A percentile compares a stretch with the other conserved stretches of the same genome.
These are phyloP conservation scores for Chlorella vulgaris DNA, from an alignment of 139 green algal species.

Conservation along the genomic window DNA sequence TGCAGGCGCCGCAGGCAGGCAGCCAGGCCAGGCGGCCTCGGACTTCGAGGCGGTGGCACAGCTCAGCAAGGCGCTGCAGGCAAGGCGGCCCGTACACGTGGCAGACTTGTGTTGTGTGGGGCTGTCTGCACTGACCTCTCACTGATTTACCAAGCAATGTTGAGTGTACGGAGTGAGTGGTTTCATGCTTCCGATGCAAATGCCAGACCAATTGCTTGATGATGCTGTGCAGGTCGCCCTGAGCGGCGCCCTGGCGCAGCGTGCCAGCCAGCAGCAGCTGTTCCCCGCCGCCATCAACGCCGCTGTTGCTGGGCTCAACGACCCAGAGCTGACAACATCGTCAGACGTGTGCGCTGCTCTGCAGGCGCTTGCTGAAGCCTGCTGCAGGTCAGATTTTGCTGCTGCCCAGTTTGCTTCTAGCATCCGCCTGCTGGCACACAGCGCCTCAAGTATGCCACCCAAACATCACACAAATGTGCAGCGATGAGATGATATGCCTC, in stretches of 20 bases:
- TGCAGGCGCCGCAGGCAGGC: background rate
- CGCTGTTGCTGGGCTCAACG: background rate
- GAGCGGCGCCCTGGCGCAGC: conserved; percentile 1
- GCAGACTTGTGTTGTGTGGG: background rate
- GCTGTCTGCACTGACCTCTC: background rate
- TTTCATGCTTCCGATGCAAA: background rate
- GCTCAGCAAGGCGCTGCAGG: conserved; percentile 17
- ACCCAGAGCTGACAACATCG: conserved; percentile 1
- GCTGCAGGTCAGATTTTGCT: background rate
- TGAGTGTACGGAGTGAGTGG: background rate
- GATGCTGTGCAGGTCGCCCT: background rate
- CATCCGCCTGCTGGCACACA: too few species aligned
- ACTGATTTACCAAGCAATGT: background rate
- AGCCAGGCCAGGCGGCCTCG: background rate
- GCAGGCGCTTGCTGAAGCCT: conserved; percentile 1
- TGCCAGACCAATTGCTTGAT: background rate
- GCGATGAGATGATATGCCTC: too few species aligned
- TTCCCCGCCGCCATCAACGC: background rate
- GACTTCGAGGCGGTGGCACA: background rate
- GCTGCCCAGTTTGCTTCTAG: too few species aligned
- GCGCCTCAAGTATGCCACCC: too few species aligned
- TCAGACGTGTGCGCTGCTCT: conserved; percentile 5
- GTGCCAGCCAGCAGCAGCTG: conserved; percentile 18
- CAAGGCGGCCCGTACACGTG: background rate
- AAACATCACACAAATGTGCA: too few species aligned